Conservation (phyloP, 2,329 filamentous ascomycete species). For the Amylocarpus encephaloides region DNA sequence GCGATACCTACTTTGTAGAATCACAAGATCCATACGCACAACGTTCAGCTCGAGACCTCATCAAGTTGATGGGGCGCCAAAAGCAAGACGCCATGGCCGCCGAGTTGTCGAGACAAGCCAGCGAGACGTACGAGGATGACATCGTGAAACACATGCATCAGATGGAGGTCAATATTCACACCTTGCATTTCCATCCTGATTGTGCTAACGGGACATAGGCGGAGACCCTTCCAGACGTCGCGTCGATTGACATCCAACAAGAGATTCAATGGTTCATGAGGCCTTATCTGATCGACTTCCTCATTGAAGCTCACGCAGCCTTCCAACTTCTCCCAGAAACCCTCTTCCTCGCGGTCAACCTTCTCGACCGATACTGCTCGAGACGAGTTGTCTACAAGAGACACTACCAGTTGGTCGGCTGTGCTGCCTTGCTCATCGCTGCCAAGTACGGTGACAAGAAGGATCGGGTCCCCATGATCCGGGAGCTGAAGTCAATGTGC, state of each 20-base stretch:
- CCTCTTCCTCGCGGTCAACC: slow-evolving; percentile 91
- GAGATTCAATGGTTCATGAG: slow-evolving; percentile 99
- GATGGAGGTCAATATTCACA: slow-evolving; percentile 63
- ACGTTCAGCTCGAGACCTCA: slow-evolving; percentile 57
- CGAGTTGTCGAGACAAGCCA: slow-evolving; percentile 77
- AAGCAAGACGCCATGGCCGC: slow-evolving; percentile 83
- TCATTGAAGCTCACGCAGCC: slow-evolving; percentile 92
- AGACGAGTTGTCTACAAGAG: slow-evolving; percentile 97
- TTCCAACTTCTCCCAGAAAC: slow-evolving; percentile 93
- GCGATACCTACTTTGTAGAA: slow-evolving; percentile 64
- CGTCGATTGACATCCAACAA: slow-evolving; percentile 96
- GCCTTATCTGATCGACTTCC: slow-evolving; percentile 94
- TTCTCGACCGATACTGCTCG: slow-evolving; percentile 96
- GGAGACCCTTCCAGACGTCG: slow-evolving; percentile 90
- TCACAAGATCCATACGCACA: slow-evolving; percentile 38
- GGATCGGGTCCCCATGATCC: slow-evolving; percentile 94
- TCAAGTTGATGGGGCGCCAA: slow-evolving; percentile 71
- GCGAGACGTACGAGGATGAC: slow-evolving; percentile 90
- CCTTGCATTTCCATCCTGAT: slow-evolving; percentile 6
- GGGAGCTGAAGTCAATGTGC: slow-evolving; percentile 98
- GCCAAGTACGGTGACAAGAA: slow-evolving; percentile 99
- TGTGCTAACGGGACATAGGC: slow-evolving; percentile 43
- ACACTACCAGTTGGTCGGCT: slow-evolving; percentile 96
- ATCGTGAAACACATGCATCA: slow-evolving; percentile 89
- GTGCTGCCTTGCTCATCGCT: slow-evolving; percentile 89